Base-by-base conservation (phyloP, 23 red algal genomes). In the Chondrus crispus region DNA sequence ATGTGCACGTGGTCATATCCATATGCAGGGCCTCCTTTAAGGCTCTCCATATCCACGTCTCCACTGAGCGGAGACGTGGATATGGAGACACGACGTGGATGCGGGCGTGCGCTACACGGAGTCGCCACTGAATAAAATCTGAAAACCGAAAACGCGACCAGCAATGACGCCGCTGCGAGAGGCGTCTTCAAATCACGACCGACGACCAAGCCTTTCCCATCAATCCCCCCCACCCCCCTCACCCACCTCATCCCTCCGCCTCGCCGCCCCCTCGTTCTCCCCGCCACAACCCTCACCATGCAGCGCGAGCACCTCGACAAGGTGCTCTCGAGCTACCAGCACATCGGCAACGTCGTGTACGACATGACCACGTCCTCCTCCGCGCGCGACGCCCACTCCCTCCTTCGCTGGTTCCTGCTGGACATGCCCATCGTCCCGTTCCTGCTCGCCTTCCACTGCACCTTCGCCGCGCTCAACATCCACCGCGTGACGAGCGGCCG, bases 341-440 rank as follows among this genome's bases (percentile, higher is more conserved):
- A 53, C 32, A 33, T 83, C 32, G 78, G 78, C 0, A 52, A 77
- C 71, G 29, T 42, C 9, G 71, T 48, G 8, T 77, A 24, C 16
- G 26, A 24, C 44, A 48, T 37, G 26, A 20, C 38, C 9, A 39
- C 44, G n/a, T 10, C 11, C 24, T 42, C 44, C 26, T 46, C 71
- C 9, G n/a, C n/a, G 26, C 29, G 43, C 43, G 71, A 77, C 44
- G 26, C 38, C 44, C 71, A 77, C 44, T 26, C 32, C 37, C 44
- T 77, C 26, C 19, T 92, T 4, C 26, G 69, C 46, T 92, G 77
- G 75, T 92, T 92, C 37, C 89, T 92, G 1, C 68, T 94, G 7
- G 92, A 94, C 54, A 69, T 80, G 70, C 92, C 92, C 22, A 55
- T 94, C 24, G 22, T 94, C n/a, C 92, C 92, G 3, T 6, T 74